A percentile compares a stretch with the other conserved stretches of the same genome.
Conservation (phyloP, 2,329 filamentous ascomycete species). For the Passalora sequoiae region DNA sequence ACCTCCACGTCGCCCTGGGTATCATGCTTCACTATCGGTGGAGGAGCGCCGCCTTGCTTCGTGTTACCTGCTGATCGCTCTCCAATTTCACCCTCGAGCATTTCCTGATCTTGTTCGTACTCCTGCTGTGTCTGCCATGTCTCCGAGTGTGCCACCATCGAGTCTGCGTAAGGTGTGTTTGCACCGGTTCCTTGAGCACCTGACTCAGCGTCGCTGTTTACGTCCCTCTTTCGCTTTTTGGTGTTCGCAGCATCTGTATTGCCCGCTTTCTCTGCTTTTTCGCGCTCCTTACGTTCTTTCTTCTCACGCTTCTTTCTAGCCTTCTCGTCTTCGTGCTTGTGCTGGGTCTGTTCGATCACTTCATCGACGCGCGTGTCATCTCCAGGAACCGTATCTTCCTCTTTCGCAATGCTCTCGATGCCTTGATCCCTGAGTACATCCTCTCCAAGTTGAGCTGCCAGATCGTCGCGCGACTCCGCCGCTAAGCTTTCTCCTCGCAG, state of each 20-base stretch:
- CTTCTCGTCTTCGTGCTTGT: slow-evolving; percentile 9
- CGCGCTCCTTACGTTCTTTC: slow-evolving; percentile 13
- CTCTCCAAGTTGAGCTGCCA: slow-evolving; percentile 37
- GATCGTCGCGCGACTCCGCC: slow-evolving; percentile 35
- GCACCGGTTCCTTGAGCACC: slow-evolving; percentile 6
- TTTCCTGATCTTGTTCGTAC: slow-evolving; percentile 37
- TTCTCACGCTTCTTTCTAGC: slow-evolving; percentile 14
- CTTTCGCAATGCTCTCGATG: slow-evolving; percentile 3
- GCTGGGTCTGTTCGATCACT: slow-evolving; percentile 11
- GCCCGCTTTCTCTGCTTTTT: slow-evolving; percentile 11
- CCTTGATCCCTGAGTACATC: slow-evolving; percentile 22
- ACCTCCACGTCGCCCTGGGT: slow-evolving; percentile 18
- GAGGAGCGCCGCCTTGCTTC: slow-evolving; percentile 31
- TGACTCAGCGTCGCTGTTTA: slow-evolving; percentile 25
- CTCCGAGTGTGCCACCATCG: slow-evolving; percentile 10
- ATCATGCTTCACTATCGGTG: slow-evolving; percentile 24
- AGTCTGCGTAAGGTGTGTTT: slow-evolving; percentile 12
- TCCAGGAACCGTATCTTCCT: slow-evolving; percentile 23
- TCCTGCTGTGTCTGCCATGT: slow-evolving; percentile 42
- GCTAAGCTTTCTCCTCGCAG: slow-evolving; percentile 49
- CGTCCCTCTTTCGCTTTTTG: slow-evolving; percentile 14
- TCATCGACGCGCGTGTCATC: slow-evolving; percentile 27
- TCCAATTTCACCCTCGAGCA: slow-evolving; percentile 40
- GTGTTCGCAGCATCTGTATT: neutral
- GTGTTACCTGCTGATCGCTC: slow-evolving; percentile 29